These are phyloP conservation scores for Petunia secreta DNA, from an alignment of 257 asterid species.

Conservation along the genomic window DNA sequence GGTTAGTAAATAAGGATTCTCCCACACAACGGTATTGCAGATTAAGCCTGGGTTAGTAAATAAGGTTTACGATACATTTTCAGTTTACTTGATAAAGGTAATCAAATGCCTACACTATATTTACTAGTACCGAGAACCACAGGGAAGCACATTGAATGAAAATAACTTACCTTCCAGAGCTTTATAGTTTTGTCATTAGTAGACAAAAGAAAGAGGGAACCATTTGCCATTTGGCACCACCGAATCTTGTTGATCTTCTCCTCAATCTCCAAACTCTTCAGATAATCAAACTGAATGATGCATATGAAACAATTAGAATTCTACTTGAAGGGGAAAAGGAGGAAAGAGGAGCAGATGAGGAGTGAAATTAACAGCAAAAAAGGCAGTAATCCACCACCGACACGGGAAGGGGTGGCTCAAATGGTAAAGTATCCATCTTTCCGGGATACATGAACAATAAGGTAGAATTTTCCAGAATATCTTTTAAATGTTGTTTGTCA, in stretches of 20 bases:
- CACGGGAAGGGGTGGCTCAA: conserved; percentile 7
- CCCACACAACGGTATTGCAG: background rate
- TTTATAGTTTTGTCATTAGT: conserved; percentile 87
- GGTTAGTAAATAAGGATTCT: conserved; percentile 3
- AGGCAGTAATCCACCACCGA: background rate
- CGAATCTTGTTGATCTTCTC: conserved; percentile 89
- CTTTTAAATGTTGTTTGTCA: background rate
- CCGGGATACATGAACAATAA: background rate
- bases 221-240: conserved; percentile 82
- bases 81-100: conserved; percentile 16
- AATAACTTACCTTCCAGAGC: conserved; percentile 71
- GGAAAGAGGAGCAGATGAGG: conserved; percentile 5
- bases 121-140: background rate
- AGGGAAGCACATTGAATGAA: conserved; percentile 1
- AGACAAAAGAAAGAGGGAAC: conserved; percentile 76
- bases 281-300: conserved; percentile 70
- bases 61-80: background rate
- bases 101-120: background rate
- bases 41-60: background rate
- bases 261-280: conserved; percentile 85
- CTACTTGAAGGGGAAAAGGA: conserved; percentile 29
- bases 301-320: conserved; percentile 1
- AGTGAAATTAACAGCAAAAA: background rate
- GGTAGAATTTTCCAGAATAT: background rate
- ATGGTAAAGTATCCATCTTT: background rate